Base-by-base conservation (phyloP, 2,329 filamentous ascomycete genomes). In the Camillea tinctor region DNA sequence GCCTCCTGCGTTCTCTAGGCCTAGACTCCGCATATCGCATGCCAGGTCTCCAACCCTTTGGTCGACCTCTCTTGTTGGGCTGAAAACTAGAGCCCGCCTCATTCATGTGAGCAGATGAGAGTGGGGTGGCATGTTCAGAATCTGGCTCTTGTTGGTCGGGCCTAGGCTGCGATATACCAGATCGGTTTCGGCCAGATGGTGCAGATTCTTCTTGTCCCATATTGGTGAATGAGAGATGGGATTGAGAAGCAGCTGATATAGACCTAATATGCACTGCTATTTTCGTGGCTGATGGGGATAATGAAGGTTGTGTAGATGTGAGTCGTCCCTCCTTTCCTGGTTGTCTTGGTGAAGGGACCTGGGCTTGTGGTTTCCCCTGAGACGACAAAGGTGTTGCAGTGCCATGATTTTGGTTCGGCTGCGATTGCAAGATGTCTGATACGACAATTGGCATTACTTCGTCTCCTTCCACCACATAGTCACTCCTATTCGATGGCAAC, bases 41-140 rank as follows among this genome's bases (percentile, higher is more conserved):
- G 50, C 73, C 74, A 1, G 70, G 69, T 54, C 71, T 76, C 75
- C 76, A 83, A 22, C 81, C 81, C 56, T 80, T 80, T 4, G 83
- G 82, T 5, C 83, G 76, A 7, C 83, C 82, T 44, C 76, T 73
- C 57, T 76, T 75, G 59, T 61, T 71, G 1, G 62, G 63, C 36
- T 63, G 67, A n/a, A 58, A 62, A 52, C 53, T 65, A 36, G 56
- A 54, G 51, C 40, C 61, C 59, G 58, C 60, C 55, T 15, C 36
- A 26, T 50, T 63, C 40, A 55, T 51, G 19, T 59, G 61, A 13
- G 50, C 21, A 9, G 50, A 55, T 21, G 58, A 52, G 21, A 59
- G 44, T 51, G 59, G 22, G 4, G 58, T 52, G 13, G 64, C 48
- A 36, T 55, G 30, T 52, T 50, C 56, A 23, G 50, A 54, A 51